Evolutionary conservation across 352 stramenopile species (phyloP).

Genomic region (Detonula confervacea): DNA sequence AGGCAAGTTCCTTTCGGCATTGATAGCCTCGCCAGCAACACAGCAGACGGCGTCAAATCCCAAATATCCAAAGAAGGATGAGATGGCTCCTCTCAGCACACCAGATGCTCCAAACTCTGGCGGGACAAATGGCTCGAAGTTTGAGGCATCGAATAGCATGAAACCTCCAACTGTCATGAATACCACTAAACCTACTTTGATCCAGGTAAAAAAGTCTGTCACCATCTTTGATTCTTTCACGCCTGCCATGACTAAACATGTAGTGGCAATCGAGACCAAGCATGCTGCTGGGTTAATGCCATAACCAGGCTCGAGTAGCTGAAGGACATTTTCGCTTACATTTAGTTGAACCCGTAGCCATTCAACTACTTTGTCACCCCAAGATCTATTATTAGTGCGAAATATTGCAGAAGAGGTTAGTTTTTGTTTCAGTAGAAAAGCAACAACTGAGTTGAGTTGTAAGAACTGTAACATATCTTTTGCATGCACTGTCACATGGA

Average conservation of each 20-base stretch:
- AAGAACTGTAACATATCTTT: neutral
- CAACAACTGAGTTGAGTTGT: neutral
- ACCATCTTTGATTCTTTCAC: slow-evolving; percentile 88
- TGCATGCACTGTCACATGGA: neutral
- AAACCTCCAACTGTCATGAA: slow-evolving; percentile 93
- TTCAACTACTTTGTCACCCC: slow-evolving; percentile 90
- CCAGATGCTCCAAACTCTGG: slow-evolving; percentile 63
- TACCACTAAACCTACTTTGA: slow-evolving; percentile 86
- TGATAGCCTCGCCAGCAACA: slow-evolving; percentile 86
- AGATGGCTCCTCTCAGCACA: slow-evolving; percentile 90
- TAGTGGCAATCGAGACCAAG: slow-evolving; percentile 86
- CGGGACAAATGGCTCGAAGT: slow-evolving; percentile 90
- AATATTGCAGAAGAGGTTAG: slow-evolving; percentile 45
- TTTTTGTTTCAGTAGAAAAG: neutral
- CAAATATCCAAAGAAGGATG: slow-evolving; percentile 96
- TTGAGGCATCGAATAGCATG: slow-evolving; percentile 85
- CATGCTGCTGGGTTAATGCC: slow-evolving; percentile 70
- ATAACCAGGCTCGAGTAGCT: slow-evolving; percentile 57
- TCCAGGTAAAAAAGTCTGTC: slow-evolving; percentile 88
- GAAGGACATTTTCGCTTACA: slow-evolving; percentile 26
- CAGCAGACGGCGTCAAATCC: slow-evolving; percentile 97
- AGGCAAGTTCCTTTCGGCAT: slow-evolving; percentile 88
- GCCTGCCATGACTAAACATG: slow-evolving; percentile 86
- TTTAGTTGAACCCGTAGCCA: slow-evolving; percentile 56
- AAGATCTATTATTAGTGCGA: slow-evolving; percentile 55